Base-by-base conservation (phyloP, 2,329 filamentous ascomycete genomes). In the Botrytis hyacinthi region DNA sequence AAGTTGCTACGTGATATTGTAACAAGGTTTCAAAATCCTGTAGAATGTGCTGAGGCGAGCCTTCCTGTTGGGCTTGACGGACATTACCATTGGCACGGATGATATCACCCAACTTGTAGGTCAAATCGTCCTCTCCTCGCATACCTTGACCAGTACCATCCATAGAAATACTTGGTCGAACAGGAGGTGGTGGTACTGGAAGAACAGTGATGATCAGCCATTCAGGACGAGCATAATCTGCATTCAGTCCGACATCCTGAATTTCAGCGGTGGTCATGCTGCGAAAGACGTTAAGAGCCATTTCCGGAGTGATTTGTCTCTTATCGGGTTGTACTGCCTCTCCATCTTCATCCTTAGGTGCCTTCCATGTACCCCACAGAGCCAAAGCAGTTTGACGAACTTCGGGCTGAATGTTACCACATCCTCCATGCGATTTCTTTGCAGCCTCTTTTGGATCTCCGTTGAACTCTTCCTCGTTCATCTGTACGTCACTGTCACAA, bases 151-250 rank as follows among this genome's bases (percentile, higher is more conserved):
- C 93, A 61, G 94, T 97, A 70, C 96, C 95, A 80, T 98, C 97
- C 85, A 98, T 95, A 35, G 95, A 97, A 79, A 99, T 97, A 87
- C 94, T 98, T 8, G 96, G 96, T 72, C 96, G 92, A 54, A 99
- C 97, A 4, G 96, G 95, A 66, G 96, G 96, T 4, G 96, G 96
- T 1, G 96, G 96, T 0, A 99, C 97, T 8, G 96, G 95, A 65
- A 99, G 87, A 68, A 98, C 95, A 0, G 94, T 97, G 75, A 99
- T 86, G 75, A 99, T 89, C 94, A 99, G 97, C 96, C 96, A 99
- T 82, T 99, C 96, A 0, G 96, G 96, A 65, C 95, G 91, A 73
- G 97, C 95, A 79, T 98, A 98, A 81, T 98, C 94, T 73, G 92
- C 92, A 84, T 95, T 99, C 79, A 99, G 85, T 48, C 96, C 96